Evolutionary conservation across 2,329 filamentous ascomycete species (phyloP).

Genomic region (Cladophialophora bantiana): DNA sequence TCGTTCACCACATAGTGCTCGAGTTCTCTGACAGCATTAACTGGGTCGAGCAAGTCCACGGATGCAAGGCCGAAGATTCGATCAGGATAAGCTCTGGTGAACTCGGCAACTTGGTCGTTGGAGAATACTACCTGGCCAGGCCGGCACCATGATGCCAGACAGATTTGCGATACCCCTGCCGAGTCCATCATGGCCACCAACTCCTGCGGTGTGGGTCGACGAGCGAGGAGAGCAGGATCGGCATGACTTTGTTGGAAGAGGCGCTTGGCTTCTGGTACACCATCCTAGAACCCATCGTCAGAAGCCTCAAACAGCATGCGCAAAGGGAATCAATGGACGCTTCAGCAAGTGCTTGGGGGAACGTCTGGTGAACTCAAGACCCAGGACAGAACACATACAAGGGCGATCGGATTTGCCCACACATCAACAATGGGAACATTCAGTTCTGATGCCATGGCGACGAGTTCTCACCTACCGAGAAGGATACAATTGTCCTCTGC

Average conservation of each 20-base stretch:
- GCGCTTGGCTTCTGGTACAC: conserved; percentile 20
- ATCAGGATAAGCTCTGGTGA: conserved; percentile 39
- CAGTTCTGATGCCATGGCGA: conserved; percentile 13
- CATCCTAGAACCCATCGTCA: neutral
- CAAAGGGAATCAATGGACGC: neutral
- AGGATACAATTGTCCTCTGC: neutral
- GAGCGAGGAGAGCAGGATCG: conserved; percentile 6
- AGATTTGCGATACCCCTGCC: conserved; percentile 37
- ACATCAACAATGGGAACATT: conserved; percentile 24
- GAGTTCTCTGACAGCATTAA: conserved; percentile 40
- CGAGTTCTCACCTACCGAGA: neutral
- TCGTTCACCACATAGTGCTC: conserved; percentile 42
- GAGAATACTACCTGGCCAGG: conserved; percentile 38
- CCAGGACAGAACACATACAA: neutral
- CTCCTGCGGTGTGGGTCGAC: conserved; percentile 35
- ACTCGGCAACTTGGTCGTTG: conserved; percentile 39
- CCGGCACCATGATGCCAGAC: conserved; percentile 38
- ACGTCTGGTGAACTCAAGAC: neutral
- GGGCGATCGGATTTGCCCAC: conserved; percentile 22
- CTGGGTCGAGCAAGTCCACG: conserved; percentile 41
- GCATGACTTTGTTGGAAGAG: conserved; percentile 23
- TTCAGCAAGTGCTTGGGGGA: neutral
- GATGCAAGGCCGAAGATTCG: conserved; percentile 42
- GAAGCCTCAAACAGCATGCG: neutral
- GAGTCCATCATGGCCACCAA: conserved; percentile 38